These are phyloP conservation scores for Plasmopara halstedii DNA, from an alignment of 352 stramenopile genomes.

Conservation along the genomic window DNA sequence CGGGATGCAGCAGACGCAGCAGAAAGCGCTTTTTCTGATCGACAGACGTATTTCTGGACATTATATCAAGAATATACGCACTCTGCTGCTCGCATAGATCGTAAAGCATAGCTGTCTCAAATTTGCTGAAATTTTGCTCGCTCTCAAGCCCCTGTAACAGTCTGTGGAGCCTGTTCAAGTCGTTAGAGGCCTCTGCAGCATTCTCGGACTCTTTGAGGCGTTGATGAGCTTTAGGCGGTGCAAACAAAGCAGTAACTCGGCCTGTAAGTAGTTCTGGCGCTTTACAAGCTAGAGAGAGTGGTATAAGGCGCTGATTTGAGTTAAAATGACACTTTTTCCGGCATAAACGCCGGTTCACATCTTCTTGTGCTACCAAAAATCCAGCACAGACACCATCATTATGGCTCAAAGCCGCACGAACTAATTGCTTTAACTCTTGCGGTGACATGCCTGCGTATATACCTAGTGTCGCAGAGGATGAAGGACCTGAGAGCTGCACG, in stretches of 20 bases:
- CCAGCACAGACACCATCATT: slow-evolving; percentile 16
- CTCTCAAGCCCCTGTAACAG: slow-evolving; percentile 32
- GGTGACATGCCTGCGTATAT: slow-evolving; percentile 46
- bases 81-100: slow-evolving; percentile 40
- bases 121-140: slow-evolving; percentile 33
- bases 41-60: slow-evolving; percentile 23
- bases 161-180: slow-evolving; percentile 13
- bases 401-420: slow-evolving; percentile 26
- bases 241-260: slow-evolving; percentile 19
- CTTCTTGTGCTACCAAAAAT: slow-evolving; percentile 39
- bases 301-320: slow-evolving; percentile 29
- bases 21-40: slow-evolving; percentile 48
- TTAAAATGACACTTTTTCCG: slow-evolving; percentile 4
- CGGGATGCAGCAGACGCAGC: slow-evolving; percentile 2
- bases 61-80: slow-evolving; percentile 23
- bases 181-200: background rate
- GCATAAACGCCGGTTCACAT: background rate
- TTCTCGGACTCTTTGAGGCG: slow-evolving; percentile 1
- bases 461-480: slow-evolving; percentile 29
- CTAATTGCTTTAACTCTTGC: slow-evolving; percentile 35
- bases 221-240: background rate
- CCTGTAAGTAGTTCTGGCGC: slow-evolving; percentile 36
- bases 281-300: slow-evolving; percentile 50
- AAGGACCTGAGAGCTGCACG: slow-evolving; percentile 19
- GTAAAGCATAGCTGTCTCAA: slow-evolving; percentile 35